Percentiles rank a stretch among this genome's conserved stretches.
These are phyloP conservation scores for Sarocladiaceae sp. DNA, from an alignment of 2,329 filamentous ascomycete genomes.

Conservation along the genomic window DNA sequence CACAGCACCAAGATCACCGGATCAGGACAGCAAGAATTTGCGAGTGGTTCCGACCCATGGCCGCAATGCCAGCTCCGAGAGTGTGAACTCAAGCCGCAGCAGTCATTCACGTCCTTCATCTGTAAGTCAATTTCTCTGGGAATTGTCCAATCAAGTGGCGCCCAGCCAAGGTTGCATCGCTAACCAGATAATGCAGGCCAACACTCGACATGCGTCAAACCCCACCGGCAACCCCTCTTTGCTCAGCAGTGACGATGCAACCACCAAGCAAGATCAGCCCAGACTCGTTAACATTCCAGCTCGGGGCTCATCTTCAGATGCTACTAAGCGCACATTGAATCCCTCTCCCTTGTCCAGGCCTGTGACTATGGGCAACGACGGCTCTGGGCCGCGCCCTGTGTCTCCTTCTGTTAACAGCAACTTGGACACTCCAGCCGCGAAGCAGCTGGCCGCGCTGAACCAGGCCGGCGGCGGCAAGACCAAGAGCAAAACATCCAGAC, in stretches of 20 bases:
- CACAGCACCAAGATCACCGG: slow-evolving; percentile 16
- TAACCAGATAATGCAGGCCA: slow-evolving; percentile 49
- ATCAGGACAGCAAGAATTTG: slow-evolving; percentile 35
- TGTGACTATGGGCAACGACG: slow-evolving; percentile 53
- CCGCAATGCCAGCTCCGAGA: slow-evolving; percentile 58
- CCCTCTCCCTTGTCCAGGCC: slow-evolving; percentile 72
- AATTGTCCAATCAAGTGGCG: slow-evolving; percentile 36
- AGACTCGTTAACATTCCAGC: slow-evolving; percentile 53
- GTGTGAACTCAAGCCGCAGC: slow-evolving; percentile 52
- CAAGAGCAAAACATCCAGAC: slow-evolving; percentile 78
- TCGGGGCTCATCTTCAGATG: slow-evolving; percentile 59
- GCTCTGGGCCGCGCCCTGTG: slow-evolving; percentile 19
- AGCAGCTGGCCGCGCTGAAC: slow-evolving; percentile 80
- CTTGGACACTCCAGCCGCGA: slow-evolving; percentile 64
- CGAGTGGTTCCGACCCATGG: slow-evolving; percentile 29
- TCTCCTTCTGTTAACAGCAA: slow-evolving; percentile 27
- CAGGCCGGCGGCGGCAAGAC: slow-evolving; percentile 65
- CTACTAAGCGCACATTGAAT: slow-evolving; percentile 56
- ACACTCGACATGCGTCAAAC: slow-evolving; percentile 51
- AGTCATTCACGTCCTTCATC: slow-evolving; percentile 56
- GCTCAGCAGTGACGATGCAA: slow-evolving; percentile 36
- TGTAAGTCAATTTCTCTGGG: slow-evolving; percentile 48
- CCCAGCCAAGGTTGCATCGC: slow-evolving; percentile 27
- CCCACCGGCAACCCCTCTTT: slow-evolving; percentile 49
- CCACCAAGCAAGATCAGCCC: slow-evolving; percentile 44